These are phyloP conservation scores for Hypoxylon sp. DNA, from an alignment of 2,329 filamentous ascomycete species.

Conservation along the genomic window DNA sequence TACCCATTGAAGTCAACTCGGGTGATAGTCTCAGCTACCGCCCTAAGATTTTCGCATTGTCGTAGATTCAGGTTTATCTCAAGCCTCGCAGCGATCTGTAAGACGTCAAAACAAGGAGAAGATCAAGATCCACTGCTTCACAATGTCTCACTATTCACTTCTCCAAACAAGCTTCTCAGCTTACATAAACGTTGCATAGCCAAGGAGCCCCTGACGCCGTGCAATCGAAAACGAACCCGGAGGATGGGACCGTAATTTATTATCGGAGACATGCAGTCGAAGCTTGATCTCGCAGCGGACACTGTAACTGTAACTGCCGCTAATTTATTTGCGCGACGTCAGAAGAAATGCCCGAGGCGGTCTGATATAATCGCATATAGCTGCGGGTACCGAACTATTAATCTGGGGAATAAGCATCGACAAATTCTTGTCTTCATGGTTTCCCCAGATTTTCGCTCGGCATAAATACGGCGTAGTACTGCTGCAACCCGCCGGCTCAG, in stretches of 20 bases:
- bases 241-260: conserved; percentile 27
- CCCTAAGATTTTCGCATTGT: background rate
- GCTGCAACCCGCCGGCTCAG: conserved; percentile 19
- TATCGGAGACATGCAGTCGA: conserved; percentile 22
- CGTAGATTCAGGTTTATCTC: background rate
- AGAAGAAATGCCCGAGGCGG: conserved; percentile 1
- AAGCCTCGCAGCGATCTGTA: background rate
- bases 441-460: conserved; percentile 38
- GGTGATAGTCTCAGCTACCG: background rate
- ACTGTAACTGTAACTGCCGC: conserved; percentile 8
- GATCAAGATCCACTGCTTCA: background rate
- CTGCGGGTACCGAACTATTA: conserved; percentile 19
- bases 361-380: conserved; percentile 2
- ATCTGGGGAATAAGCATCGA: conserved; percentile 33
- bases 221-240: conserved; percentile 26
- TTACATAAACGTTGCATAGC: conserved; percentile 30
- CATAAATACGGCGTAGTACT: conserved; percentile 27
- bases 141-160: background rate
- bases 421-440: conserved; percentile 21
- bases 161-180: conserved; percentile 2
- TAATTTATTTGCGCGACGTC: conserved; percentile 25
- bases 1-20: background rate
- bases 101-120: background rate
- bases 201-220: conserved; percentile 6
- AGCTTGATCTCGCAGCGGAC: conserved; percentile 28